Evolutionary conservation across 305 asterid species (phyloP), one percentile per base, ranked within the genome.

Genomic region (Euphrasia arctica): DNA sequence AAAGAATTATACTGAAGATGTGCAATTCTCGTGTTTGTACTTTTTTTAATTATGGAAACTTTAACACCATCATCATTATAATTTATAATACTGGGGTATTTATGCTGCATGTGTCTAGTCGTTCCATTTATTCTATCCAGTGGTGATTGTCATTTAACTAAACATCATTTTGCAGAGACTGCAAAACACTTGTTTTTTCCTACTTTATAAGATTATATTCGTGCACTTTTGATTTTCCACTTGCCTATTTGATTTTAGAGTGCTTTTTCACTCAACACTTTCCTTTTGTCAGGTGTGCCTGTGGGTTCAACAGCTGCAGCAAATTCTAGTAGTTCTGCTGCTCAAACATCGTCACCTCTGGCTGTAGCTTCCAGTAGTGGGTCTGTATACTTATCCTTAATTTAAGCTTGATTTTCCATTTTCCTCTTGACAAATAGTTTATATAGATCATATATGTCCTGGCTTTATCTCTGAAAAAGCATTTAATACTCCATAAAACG

Each of bases 291-390:
- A 77, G 95, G 93, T 49, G 62, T 50, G 25, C 58, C 87, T 69
- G 71, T 71, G 65, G 76, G 87, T 68, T 80, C 92, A 74, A 68
- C 85, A 54, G 64, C 66, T 64, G 76, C 87, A 70, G 74, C 66
- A 62, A 77, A 75, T 74, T 61, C 86, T 71, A 76, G 65, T 65
- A 52, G 72, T 70, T 76, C 89, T 81, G 74, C 96, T 70, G 73
- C 88, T 73, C 97, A 80, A 78, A 75, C 85, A 55, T 74, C 97
- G 67, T 79, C 95, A 14, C 59, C 81, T 31, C 68, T 82, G 63
- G 83, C 70, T 72, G 80, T 76, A 64, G 73, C 91, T 72, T 80
- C 89, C 55, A 82, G 86, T 72, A 82, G 90, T 65, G 94, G 97
- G 97, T 93, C 68, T 77, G 96, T 77, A 18, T 72, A 50, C 63